phyloP scores from a whole-genome alignment of 2,329 filamentous ascomycete genomes.

The Ophiosphaerella korrae region DNA sequence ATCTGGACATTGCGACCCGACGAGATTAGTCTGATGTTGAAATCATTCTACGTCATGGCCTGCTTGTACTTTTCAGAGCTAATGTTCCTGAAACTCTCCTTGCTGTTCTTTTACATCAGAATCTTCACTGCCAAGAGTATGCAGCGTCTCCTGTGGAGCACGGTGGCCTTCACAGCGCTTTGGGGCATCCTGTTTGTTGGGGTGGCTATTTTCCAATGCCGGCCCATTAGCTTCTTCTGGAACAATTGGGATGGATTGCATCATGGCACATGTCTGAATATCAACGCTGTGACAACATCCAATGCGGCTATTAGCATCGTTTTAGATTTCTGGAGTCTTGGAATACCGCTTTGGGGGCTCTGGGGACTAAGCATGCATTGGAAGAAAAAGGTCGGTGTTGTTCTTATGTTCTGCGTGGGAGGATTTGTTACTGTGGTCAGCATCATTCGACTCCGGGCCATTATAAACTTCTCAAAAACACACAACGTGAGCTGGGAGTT shows the following conservation, averaged over 20 bases:
- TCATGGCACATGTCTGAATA: slow-evolving; percentile 33
- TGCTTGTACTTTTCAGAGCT: slow-evolving; percentile 31
- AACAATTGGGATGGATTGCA: slow-evolving; percentile 22
- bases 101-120: slow-evolving; percentile 26
- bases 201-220: slow-evolving; percentile 29
- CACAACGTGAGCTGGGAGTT: slow-evolving; percentile 49
- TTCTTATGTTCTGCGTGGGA: slow-evolving; percentile 18
- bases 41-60: slow-evolving; percentile 30
- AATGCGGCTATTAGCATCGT: slow-evolving; percentile 33
- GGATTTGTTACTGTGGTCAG: slow-evolving; percentile 34
- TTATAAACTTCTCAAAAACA: slow-evolving; percentile 51
- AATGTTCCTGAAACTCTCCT: slow-evolving; percentile 20
- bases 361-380: slow-evolving; percentile 25
- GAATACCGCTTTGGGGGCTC: slow-evolving; percentile 35
- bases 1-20: slow-evolving; percentile 53
- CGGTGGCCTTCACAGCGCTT: slow-evolving; percentile 19
- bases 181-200: slow-evolving; percentile 21
- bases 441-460: slow-evolving; percentile 49
- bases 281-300: slow-evolving; percentile 32
- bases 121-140: slow-evolving; percentile 25
- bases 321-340: slow-evolving; percentile 28
- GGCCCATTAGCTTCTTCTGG: slow-evolving; percentile 33
- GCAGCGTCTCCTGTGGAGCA: slow-evolving; percentile 1
- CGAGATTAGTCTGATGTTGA: slow-evolving; percentile 52
- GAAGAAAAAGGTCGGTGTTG: slow-evolving; percentile 38